Conservation (phyloP, 2,329 filamentous ascomycete species). For the Fusarium albidum region DNA sequence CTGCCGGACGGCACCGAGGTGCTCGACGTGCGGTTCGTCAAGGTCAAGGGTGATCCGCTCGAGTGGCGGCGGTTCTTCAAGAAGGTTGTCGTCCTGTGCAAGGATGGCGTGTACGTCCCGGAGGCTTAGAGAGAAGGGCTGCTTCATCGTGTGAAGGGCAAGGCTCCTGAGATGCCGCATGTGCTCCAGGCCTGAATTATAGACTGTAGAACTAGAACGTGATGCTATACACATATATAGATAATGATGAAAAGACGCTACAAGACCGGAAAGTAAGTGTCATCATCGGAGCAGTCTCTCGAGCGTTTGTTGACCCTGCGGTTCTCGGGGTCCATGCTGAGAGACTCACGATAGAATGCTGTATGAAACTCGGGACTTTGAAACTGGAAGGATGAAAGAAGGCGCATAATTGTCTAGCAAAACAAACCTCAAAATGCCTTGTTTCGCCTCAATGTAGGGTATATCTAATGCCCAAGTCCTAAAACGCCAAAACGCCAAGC, state of each 20-base stretch:
- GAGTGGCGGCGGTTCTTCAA: conserved; percentile 99
- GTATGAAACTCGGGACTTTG: no score
- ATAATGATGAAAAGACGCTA: conserved; percentile 4
- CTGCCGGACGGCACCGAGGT: conserved; percentile 67
- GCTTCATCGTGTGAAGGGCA: conserved; percentile 23
- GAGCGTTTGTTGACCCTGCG: no score
- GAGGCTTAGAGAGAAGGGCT: conserved; percentile 47
- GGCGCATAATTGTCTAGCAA: neutral
- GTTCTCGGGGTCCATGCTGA: no score
- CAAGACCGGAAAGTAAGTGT: conserved; percentile 2
- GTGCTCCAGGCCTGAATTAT: neutral
- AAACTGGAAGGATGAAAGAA: neutral
- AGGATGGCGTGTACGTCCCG: conserved; percentile 76
- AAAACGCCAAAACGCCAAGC: conserved; percentile 35
- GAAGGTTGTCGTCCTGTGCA: conserved; percentile 86
- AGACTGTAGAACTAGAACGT: conserved; percentile 13
- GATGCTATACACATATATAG: neutral
- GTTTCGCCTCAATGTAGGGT: conserved; percentile 3
- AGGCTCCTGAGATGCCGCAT: neutral
- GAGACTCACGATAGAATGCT: no score
- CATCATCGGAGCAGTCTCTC: no score
- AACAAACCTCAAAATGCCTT: conserved; percentile 1
- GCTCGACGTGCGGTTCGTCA: conserved; percentile 89
- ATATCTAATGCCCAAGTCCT: conserved; percentile 23
- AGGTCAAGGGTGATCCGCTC: conserved; percentile 92